A percentile compares a stretch with the other conserved stretches of the same genome.
These are phyloP conservation scores for Trichoderma guizhouense DNA, from an alignment of 2,329 filamentous ascomycete species.

Conservation along the genomic window DNA sequence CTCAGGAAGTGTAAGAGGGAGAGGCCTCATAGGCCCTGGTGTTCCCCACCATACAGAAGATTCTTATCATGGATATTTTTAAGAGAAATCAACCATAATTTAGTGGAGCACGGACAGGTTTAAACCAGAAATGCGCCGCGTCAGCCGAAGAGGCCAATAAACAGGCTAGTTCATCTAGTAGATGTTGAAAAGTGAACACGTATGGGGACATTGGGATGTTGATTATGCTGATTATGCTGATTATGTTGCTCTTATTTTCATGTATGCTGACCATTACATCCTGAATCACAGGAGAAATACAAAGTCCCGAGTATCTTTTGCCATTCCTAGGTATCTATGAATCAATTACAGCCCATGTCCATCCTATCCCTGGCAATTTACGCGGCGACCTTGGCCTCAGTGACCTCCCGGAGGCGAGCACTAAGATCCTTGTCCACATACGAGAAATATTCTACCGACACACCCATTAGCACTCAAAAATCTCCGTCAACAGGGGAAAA, in stretches of 20 bases:
- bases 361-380: background rate
- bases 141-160: background rate
- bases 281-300: background rate
- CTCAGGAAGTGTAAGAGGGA: background rate
- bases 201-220: background rate
- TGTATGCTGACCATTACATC: background rate
- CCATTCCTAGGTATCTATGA: background rate
- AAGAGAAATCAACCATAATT: background rate
- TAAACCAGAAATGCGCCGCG: background rate
- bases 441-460: background rate
- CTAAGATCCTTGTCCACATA: slow-evolving; percentile 7
- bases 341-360: background rate
- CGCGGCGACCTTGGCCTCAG: slow-evolving; percentile 5
- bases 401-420: background rate
- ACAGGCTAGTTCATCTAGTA: background rate
- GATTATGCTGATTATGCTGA: background rate
- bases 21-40: background rate
- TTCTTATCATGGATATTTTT: background rate
- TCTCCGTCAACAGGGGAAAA: background rate
- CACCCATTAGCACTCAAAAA: background rate
- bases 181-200: background rate
- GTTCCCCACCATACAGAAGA: background rate
- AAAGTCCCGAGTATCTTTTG: background rate
- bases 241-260: background rate
- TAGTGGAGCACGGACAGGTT: background rate